Evolutionary conservation across 148 eudicot species (phyloP).

Genomic region (Amaranthus palmeri): DNA sequence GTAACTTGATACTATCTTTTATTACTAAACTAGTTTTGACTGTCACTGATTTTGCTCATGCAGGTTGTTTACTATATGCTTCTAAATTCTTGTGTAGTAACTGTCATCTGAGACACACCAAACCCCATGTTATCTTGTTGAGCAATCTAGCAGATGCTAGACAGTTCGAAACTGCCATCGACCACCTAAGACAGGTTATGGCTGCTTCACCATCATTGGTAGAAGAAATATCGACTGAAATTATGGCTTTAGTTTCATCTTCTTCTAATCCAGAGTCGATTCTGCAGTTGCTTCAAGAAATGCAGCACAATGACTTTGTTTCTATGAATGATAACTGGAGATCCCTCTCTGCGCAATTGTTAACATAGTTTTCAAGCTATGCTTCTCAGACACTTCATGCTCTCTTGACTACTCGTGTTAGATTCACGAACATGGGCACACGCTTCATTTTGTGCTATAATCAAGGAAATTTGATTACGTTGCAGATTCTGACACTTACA

Average conservation of each 20-base stretch:
- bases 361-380: neutral
- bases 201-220: constrained; percentile 37
- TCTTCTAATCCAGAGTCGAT: constrained; percentile 45
- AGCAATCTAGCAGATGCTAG: constrained; percentile 51
- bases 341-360: constrained; percentile 15
- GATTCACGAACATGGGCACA: too few relatives aligned
- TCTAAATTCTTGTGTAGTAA: constrained; percentile 42
- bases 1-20: neutral
- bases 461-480: too few relatives aligned
- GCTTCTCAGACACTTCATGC: too few relatives aligned
- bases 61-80: constrained; percentile 57
- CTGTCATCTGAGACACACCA: constrained; percentile 27
- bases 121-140: constrained; percentile 54
- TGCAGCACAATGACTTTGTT: constrained; percentile 19
- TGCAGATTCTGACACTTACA: too few relatives aligned
- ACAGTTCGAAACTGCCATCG: constrained; percentile 42
- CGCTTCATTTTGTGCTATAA: too few relatives aligned
- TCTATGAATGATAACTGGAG: constrained; percentile 23
- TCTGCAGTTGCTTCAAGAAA: constrained; percentile 38
- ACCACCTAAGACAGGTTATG: constrained; percentile 46
- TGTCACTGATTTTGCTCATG: constrained; percentile 17
- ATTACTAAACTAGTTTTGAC: neutral
- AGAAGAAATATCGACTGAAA: constrained; percentile 39
- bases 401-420: too few relatives aligned
- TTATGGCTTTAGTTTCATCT: constrained; percentile 43